Conservation (phyloP, 2,329 filamentous ascomycete species). For the Aspergillus quadricinctus region DNA sequence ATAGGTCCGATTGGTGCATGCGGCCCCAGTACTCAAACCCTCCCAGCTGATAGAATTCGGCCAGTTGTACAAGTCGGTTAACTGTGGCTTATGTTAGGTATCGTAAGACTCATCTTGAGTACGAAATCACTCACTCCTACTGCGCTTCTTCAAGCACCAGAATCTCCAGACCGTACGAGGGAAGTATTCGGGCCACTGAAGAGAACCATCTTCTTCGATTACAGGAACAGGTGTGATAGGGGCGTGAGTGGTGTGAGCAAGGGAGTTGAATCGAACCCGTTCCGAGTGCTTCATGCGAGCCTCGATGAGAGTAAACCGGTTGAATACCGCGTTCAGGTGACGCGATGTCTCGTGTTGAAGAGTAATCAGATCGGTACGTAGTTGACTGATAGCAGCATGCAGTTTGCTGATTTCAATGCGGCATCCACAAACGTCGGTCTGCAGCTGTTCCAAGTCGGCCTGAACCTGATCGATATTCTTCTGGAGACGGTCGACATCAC, state of each 20-base stretch:
- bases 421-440: slow-evolving; percentile 30
- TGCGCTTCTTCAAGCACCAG: slow-evolving; percentile 40
- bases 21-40: slow-evolving; percentile 38
- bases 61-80: slow-evolving; percentile 35
- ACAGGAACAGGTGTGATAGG: slow-evolving; percentile 35
- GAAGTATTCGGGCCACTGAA: slow-evolving; percentile 36
- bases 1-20: slow-evolving; percentile 29
- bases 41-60: slow-evolving; percentile 38
- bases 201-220: slow-evolving; percentile 30
- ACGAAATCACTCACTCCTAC: slow-evolving; percentile 29
- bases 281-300: slow-evolving; percentile 33
- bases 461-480: slow-evolving; percentile 36
- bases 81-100: slow-evolving; percentile 22
- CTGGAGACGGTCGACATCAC: slow-evolving; percentile 34
- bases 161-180: slow-evolving; percentile 39
- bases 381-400: slow-evolving; percentile 31
- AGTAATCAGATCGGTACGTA: slow-evolving; percentile 34
- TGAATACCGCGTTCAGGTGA: slow-evolving; percentile 24
- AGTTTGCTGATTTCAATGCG: slow-evolving; percentile 36
- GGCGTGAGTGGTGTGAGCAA: slow-evolving; percentile 35
- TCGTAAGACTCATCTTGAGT: background rate
- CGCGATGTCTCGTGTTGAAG: slow-evolving; percentile 31
- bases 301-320: slow-evolving; percentile 29
- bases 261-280: slow-evolving; percentile 37
- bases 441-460: slow-evolving; percentile 30